Conservation (phyloP, 1,284 basidiomycete species). For the Phenoliferia sp. region DNA sequence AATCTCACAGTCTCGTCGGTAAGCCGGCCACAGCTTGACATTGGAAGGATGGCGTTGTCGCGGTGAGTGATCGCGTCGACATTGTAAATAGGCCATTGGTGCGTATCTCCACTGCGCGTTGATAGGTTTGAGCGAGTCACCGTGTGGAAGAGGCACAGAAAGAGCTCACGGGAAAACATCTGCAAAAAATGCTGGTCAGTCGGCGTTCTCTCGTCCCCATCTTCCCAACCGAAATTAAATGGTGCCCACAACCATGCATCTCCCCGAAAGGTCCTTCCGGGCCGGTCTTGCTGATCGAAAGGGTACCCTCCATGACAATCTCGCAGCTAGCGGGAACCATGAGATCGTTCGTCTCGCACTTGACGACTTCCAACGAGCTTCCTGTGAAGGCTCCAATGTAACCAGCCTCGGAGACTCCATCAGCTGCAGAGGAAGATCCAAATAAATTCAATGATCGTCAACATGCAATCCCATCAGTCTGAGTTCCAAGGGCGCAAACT, state of each 20-base stretch:
- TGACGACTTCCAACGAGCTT: slow-evolving; percentile 8
- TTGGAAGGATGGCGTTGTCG: slow-evolving; percentile 16
- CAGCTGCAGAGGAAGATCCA: not conserved
- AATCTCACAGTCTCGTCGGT: slow-evolving; percentile 19
- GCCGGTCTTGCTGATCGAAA: slow-evolving; percentile 10
- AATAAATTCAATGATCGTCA: not conserved
- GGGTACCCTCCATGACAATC: slow-evolving; percentile 20
- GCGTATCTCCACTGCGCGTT: slow-evolving; percentile 18
- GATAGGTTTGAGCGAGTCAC: too few species aligned
- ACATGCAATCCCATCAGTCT: too few species aligned
- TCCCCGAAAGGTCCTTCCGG: slow-evolving; percentile 18
- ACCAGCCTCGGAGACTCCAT: slow-evolving; percentile 17
- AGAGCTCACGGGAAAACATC: slow-evolving; percentile 22
- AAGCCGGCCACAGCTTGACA: slow-evolving; percentile 17
- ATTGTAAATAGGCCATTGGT: slow-evolving; percentile 11
- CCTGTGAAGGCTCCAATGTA: slow-evolving; percentile 22
- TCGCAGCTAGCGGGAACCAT: slow-evolving; percentile 14
- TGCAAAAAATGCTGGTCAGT: too few species aligned
- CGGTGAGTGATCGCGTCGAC: slow-evolving; percentile 23
- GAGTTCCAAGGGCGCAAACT: too few species aligned
- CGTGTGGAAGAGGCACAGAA: too few species aligned
- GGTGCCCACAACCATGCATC: slow-evolving; percentile 11
- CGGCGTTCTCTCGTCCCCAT: too few species aligned
- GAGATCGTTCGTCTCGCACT: slow-evolving; percentile 19
- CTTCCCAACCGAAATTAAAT: not conserved